Evolutionary conservation across 2,329 filamentous ascomycete species (phyloP).

Genomic region (Curvularia lunata): DNA sequence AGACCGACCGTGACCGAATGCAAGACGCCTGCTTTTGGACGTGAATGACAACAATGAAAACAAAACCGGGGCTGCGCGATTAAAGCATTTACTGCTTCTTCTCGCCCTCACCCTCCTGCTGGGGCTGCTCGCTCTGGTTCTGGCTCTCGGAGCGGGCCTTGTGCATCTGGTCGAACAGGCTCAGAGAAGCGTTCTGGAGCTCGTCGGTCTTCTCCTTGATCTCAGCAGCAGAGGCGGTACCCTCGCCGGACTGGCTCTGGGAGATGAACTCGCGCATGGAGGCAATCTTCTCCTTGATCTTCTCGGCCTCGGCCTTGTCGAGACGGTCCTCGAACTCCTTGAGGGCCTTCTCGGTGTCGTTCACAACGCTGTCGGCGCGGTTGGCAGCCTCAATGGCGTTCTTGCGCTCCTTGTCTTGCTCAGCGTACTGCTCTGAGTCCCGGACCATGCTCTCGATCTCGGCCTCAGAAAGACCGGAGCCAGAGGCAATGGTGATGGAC

Average conservation of each 20-base stretch:
- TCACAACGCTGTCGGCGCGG: conserved; percentile 92
- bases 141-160: conserved; percentile 77
- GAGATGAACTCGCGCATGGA: conserved; percentile 85
- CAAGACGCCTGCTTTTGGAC: conserved; percentile 50
- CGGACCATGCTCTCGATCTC: conserved; percentile 98
- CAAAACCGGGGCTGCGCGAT: conserved; percentile 26
- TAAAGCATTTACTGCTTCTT: conserved; percentile 67
- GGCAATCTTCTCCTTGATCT: conserved; percentile 92
- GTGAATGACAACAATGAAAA: conserved; percentile 31
- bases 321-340: conserved; percentile 96
- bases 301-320: conserved; percentile 93
- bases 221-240: conserved; percentile 82
- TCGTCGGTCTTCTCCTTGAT: conserved; percentile 99
- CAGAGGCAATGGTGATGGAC: conserved; percentile 98
- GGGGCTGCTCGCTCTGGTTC: conserved; percentile 52
- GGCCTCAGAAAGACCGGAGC: conserved; percentile 90
- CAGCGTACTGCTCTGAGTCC: conserved; percentile 96
- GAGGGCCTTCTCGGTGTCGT: conserved; percentile 97
- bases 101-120: conserved; percentile 66
- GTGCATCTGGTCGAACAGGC: conserved; percentile 99
- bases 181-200: conserved; percentile 93
- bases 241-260: conserved; percentile 94
- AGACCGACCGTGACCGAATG: conserved; percentile 41
- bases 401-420: conserved; percentile 97
- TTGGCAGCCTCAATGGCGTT: conserved; percentile 93